Percentiles rank a stretch among this genome's conserved stretches.
These are phyloP conservation scores for Talaromyces marneffei DNA, from an alignment of 2,329 filamentous ascomycete genomes.

Conservation along the genomic window DNA sequence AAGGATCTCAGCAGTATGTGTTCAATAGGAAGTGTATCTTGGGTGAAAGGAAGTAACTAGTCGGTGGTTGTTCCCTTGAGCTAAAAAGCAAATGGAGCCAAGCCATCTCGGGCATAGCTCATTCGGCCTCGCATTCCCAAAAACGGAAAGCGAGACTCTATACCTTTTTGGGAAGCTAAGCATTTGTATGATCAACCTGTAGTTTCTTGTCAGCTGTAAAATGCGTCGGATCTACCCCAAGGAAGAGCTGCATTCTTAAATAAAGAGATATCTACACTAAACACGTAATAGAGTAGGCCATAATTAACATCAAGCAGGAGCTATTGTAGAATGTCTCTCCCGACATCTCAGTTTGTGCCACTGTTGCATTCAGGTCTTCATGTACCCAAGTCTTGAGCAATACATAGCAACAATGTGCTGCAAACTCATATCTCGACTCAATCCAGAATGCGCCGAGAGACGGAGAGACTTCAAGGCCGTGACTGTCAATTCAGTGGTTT, in stretches of 20 bases:
- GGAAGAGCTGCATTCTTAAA: too few relatives aligned
- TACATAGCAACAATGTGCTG: slow-evolving; percentile 4
- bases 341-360: not conserved
- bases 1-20: not conserved
- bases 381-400: slow-evolving; percentile 8
- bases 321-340: not conserved
- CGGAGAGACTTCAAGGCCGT: not conserved
- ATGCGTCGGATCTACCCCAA: too few relatives aligned
- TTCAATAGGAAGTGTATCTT: not conserved
- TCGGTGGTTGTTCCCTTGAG: not conserved
- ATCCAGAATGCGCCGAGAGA: not conserved
- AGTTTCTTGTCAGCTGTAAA: too few relatives aligned
- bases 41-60: not conserved
- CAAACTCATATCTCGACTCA: not conserved
- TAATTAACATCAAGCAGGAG: not conserved
- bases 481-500: not conserved
- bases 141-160: not conserved
- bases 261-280: not conserved
- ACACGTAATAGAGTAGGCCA: not conserved
- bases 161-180: not conserved
- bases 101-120: not conserved
- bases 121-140: not conserved
- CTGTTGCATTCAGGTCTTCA: not conserved
- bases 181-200: not conserved
- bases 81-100: not conserved